These are phyloP conservation scores for Zea mays DNA, from an alignment of 176 grass and related monocot genomes.

Conservation along the genomic window DNA sequence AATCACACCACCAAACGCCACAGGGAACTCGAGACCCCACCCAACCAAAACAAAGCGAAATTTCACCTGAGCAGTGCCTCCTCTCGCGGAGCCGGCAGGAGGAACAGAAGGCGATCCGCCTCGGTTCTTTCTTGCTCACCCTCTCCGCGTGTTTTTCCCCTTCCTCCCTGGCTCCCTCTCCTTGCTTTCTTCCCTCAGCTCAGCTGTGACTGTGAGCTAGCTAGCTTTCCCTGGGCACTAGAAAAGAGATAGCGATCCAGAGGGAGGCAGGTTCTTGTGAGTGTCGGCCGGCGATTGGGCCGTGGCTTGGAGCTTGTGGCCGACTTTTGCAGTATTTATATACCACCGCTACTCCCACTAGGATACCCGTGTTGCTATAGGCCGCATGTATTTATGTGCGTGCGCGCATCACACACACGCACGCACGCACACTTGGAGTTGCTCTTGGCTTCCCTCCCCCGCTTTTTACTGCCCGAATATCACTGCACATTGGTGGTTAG, in stretches of 20 bases:
- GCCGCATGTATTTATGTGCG: slow-evolving; percentile 43
- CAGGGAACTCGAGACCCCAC: neutral
- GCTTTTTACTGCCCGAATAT: slow-evolving; percentile 32
- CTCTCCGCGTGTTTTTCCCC: neutral
- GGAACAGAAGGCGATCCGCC: slow-evolving; percentile 33
- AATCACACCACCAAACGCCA: neutral
- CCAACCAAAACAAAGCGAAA: neutral
- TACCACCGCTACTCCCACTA: neutral
- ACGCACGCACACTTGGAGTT: slow-evolving; percentile 40
- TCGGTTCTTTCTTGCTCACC: slow-evolving; percentile 32
- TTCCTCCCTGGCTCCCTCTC: neutral
- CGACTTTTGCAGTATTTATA: slow-evolving; percentile 54
- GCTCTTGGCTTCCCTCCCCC: slow-evolving; percentile 28
- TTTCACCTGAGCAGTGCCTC: slow-evolving; percentile 13
- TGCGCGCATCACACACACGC: slow-evolving; percentile 25
- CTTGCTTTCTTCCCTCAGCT: neutral
- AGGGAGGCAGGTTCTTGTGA: slow-evolving; percentile 45
- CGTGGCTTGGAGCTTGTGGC: slow-evolving; percentile 40
- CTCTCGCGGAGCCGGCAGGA: neutral
- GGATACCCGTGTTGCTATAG: slow-evolving; percentile 29
- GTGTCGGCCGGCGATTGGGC: slow-evolving; percentile 54
- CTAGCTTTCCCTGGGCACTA: slow-evolving; percentile 44
- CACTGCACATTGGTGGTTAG: neutral
- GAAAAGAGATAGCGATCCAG: slow-evolving; percentile 42
- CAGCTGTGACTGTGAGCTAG: slow-evolving; percentile 1